Conservation (phyloP, 495 filamentous ascomycete genomes). For the Penicillium coprophilum region DNA sequence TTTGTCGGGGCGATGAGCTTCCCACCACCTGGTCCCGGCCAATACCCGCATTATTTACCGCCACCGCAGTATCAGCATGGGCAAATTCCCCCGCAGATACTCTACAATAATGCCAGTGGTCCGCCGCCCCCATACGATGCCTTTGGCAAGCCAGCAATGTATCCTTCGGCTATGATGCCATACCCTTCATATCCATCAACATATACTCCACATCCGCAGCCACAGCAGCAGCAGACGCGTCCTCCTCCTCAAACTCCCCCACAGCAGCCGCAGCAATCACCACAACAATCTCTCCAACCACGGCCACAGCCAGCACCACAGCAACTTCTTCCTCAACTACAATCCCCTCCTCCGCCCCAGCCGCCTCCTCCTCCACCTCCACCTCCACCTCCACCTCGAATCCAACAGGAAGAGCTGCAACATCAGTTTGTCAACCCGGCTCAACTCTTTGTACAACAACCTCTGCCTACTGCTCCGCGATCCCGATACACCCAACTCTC, state of each 20-base stretch:
- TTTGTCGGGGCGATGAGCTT: constrained; percentile 50
- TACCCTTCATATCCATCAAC: constrained; percentile 31
- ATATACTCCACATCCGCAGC: constrained; percentile 30
- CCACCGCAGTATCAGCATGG: constrained; percentile 40
- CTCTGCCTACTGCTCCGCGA: constrained; percentile 33
- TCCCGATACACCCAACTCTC: constrained; percentile 26
- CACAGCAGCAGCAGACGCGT: constrained; percentile 16
- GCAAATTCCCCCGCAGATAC: constrained; percentile 38
- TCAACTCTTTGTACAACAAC: constrained; percentile 40
- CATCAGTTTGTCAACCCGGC: constrained; percentile 50
- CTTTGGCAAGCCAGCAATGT: constrained; percentile 42
- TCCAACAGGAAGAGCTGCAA: constrained; percentile 25
- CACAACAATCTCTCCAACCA: constrained; percentile 5
- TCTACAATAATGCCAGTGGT: constrained; percentile 42
- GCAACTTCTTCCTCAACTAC: constrained; percentile 20
- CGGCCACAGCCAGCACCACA: constrained; percentile 18
- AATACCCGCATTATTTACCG: constrained; percentile 37
- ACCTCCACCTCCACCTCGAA: constrained; percentile 32
- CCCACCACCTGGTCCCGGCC: constrained; percentile 47
- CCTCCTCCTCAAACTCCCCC: constrained; percentile 17
- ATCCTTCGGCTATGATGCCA: constrained; percentile 41
- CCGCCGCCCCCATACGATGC: constrained; percentile 36
- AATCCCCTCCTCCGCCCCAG: constrained; percentile 25
- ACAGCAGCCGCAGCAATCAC: constrained; percentile 22
- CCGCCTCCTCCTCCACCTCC: constrained; percentile 19